Evolutionary conservation across 495 filamentous ascomycete species (phyloP).

Genomic region (Amorphotheca resinae): DNA sequence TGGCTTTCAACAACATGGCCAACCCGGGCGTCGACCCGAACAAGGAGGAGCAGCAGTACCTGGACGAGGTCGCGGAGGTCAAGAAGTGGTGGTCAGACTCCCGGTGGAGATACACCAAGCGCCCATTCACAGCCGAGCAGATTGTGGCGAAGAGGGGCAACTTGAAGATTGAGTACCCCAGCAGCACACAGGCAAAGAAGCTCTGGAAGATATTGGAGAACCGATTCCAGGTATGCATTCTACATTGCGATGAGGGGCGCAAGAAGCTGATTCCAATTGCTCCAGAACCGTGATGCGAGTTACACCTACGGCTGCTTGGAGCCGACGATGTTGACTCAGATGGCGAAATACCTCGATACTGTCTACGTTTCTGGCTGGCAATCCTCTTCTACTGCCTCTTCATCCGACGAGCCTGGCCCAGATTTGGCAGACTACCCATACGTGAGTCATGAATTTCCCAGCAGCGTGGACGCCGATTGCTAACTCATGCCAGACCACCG

Average conservation of each 20-base stretch:
- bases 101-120: constrained; percentile 84
- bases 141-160: constrained; percentile 91
- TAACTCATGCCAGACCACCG: constrained; percentile 57
- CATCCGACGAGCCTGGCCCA: constrained; percentile 88
- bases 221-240: constrained; percentile 57
- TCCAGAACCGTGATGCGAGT: constrained; percentile 67
- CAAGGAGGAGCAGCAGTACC: constrained; percentile 67
- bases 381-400: constrained; percentile 89
- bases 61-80: constrained; percentile 70
- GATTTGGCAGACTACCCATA: constrained; percentile 98
- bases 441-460: constrained; percentile 37
- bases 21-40: constrained; percentile 43
- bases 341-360: constrained; percentile 97
- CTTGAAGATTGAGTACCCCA: constrained; percentile 83
- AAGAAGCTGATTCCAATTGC: constrained; percentile 2
- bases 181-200: constrained; percentile 83
- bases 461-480: not conserved
- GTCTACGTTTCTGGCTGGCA: constrained; percentile 99
- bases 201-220: constrained; percentile 80
- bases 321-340: constrained; percentile 96
- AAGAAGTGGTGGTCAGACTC: constrained; percentile 90
- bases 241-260: not conserved
- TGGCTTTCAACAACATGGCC: constrained; percentile 44
- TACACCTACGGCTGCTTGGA: constrained; percentile 96
- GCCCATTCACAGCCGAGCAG: constrained; percentile 90